Base-by-base conservation (phyloP, 768 basidiomycete genomes). In the Amanita rimosa region DNA sequence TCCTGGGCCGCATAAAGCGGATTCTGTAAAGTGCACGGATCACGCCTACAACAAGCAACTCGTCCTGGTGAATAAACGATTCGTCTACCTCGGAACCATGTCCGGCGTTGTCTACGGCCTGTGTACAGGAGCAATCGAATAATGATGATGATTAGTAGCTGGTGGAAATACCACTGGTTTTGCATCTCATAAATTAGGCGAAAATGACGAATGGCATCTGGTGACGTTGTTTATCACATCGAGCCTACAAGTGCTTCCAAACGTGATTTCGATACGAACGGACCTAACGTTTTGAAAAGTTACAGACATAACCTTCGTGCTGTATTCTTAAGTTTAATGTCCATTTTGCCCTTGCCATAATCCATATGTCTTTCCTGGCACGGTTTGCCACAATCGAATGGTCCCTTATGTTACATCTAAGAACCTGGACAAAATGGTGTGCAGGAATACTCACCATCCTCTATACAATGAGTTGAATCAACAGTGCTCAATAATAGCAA, bases 301-400 rank as follows among this genome's bases (percentile, higher is more conserved):
- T 26, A 41, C 44, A 33, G 29, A 46, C 26, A 27, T 27, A 29
- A 16, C n/a, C 36, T 21, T 40, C 22, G 13, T 19, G 39, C 22
- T 24, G 39, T 41, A 38, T 64, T 58, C 56, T 68, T 62, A 54
- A 31, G 40, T n/a, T 26, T 19, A 33, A 16, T 49, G 17, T 31
- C 40, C 48, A 26, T 51, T 51, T 7, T 61, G 50, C 50, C 84
- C 85, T 65, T 86, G 83, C 87, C 87, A 97, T 53, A 96, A 70
- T 41, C 95, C 95, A 58, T 97, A 97, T 6, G 78, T 75, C 64
- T 89, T 95, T 9, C 88, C 86, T 8, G 93, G 93, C 7, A 81
- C 90, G n/a, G 89, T 95, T 67, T 96, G 95, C 94, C 94, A 97
- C 48, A 98, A 69, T 39, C 95, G 82, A 59, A 98, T 95, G 4